Base-by-base conservation (phyloP, 2,329 filamentous ascomycete species). In the Epichloe glyceriae region DNA sequence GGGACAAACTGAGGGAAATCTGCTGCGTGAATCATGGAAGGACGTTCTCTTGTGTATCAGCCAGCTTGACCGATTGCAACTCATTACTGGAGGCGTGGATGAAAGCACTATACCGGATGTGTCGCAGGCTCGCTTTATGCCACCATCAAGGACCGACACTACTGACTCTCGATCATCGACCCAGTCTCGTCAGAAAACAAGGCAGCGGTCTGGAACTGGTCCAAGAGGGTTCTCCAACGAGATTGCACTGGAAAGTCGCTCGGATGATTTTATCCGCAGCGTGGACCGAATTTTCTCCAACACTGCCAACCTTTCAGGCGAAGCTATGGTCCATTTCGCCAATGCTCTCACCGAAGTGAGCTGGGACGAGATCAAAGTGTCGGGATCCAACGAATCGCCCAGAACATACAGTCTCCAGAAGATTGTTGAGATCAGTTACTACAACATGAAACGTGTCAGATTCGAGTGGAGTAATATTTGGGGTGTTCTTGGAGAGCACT, bases 381-480 rank as follows among this genome's bases (percentile, higher is more conserved):
- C 93, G 0, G 93, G 93, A 0, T 88, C 91, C 51, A 96, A 91
- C 62, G 93, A 98, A 54, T 94, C 88, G 20, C 93, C 93, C 11
- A 82, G 94, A 50, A 98, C 91, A 8, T 98, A 96, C 75, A 96
- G 90, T 70, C 72, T 98, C 54, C 93, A 98, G 64, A 98, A 98
- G 68, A 80, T 98, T 55, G 94, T 98, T 15, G 93, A 98, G 68
- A 97, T 98, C 67, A 95, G 88, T 66, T 96, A 95, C 68, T 98
- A 98, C 79, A 98, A 98, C 72, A 98, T 98, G 93, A 89, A 88
- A 53, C 83, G 93, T 74, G 91, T 98, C 37, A 85, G 93, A 60
- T 97, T 97, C 60, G 93, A 98, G 65, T 98, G 93, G 93, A 94
- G 86, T 12, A 91, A 86, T 60, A 95, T 98, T 53, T 99, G 93